phyloP scores from a whole-genome alignment of 192 early-diverging fungal species.

The Allomyces macrogynus region DNA sequence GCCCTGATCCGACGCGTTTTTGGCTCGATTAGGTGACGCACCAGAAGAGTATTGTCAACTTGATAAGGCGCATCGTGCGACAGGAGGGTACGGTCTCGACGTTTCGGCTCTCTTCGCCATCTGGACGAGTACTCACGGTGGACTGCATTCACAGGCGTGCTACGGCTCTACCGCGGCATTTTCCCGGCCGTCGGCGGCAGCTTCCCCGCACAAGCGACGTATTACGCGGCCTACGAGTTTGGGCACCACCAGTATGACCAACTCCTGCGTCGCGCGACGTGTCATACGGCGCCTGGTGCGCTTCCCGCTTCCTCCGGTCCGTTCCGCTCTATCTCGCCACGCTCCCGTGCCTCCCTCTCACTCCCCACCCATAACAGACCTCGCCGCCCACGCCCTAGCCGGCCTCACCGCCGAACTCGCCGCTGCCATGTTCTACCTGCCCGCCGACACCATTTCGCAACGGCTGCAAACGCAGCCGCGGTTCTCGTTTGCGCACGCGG shows the following conservation, averaged over 20 bases:
- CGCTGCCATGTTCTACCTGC: slow-evolving; percentile 17
- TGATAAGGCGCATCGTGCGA: not conserved
- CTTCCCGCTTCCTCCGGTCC: too few species aligned
- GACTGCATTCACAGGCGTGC: not conserved
- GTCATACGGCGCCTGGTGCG: too few species aligned
- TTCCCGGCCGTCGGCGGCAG: not conserved
- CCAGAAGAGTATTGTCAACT: not conserved
- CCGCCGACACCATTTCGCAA: slow-evolving; percentile 28
- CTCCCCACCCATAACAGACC: too few species aligned
- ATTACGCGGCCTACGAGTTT: not conserved
- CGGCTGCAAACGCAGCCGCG: slow-evolving; percentile 22
- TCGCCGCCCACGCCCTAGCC: not conserved
- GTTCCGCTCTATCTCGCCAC: too few species aligned
- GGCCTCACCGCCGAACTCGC: slow-evolving; percentile 4
- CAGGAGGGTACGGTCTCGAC: not conserved
- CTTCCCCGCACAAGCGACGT: not conserved
- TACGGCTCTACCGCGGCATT: not conserved
- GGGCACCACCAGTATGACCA: too few species aligned
- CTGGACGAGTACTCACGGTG: too few species aligned
- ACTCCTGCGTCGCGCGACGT: too few species aligned
- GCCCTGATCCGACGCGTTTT: too few species aligned
- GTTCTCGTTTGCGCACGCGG: slow-evolving; percentile 1
- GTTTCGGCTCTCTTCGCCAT: too few species aligned
- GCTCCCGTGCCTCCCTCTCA: too few species aligned
- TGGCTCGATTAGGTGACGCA: not conserved